Conservation (phyloP, 2,329 filamentous ascomycete genomes). For the Colletotrichum cordylinicola region DNA sequence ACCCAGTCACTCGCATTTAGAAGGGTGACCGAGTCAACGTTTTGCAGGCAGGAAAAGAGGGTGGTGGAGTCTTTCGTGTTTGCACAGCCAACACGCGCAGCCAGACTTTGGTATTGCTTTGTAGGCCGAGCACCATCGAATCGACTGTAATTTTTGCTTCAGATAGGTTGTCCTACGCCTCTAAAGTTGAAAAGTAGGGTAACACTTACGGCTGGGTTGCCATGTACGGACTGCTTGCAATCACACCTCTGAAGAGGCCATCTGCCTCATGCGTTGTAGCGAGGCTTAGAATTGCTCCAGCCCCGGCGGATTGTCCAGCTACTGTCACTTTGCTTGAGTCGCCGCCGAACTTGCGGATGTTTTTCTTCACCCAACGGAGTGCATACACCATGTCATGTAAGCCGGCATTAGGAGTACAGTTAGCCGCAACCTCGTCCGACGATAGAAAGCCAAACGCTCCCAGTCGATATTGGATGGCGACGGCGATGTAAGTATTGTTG, state of each 20-base stretch:
- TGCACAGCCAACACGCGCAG: not conserved
- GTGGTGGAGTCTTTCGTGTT: not conserved
- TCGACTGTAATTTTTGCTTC: not conserved
- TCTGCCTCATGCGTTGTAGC: not conserved
- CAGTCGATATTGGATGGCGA: slow-evolving; percentile 15
- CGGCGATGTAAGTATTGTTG: not conserved
- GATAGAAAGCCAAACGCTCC: slow-evolving; percentile 21
- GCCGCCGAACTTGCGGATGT: slow-evolving; percentile 25
- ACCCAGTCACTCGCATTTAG: slow-evolving; percentile 15
- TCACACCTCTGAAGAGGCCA: not conserved
- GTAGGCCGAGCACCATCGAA: not conserved
- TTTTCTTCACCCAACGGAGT: slow-evolving; percentile 21
- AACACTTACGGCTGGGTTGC: not conserved
- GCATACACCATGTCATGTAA: slow-evolving; percentile 16
- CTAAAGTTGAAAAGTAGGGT: too few species aligned
- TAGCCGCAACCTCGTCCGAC: slow-evolving; percentile 7
- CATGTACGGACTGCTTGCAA: slow-evolving; percentile 11
- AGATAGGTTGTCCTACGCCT: not conserved
- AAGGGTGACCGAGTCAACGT: not conserved
- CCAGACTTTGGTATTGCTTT: not conserved
- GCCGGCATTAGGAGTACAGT: slow-evolving; percentile 22
- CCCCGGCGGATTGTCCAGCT: slow-evolving; percentile 1
- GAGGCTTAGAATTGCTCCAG: not conserved
- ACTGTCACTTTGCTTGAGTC: slow-evolving; percentile 2
- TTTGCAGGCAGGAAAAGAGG: not conserved